Conservation (phyloP, 371 early-diverging fungal genomes). For the Sporodiniella umbellata region DNA sequence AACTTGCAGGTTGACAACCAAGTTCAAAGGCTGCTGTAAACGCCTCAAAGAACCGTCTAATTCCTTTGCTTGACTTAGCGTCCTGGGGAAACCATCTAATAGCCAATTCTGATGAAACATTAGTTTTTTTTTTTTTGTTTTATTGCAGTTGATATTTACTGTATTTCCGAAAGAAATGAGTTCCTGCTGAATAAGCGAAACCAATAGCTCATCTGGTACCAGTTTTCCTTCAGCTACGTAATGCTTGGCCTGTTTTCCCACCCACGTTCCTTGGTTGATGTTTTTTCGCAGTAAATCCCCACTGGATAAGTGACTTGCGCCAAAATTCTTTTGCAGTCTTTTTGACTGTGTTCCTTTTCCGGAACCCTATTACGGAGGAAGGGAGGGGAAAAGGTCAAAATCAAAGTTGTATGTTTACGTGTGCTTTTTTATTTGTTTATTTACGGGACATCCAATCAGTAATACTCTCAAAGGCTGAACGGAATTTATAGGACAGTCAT, state of each 20-base stretch:
- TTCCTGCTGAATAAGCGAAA: slow-evolving; percentile 71
- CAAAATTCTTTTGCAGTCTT: slow-evolving; percentile 68
- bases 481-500: slow-evolving; percentile 39
- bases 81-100: slow-evolving; percentile 98
- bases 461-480: slow-evolving; percentile 53
- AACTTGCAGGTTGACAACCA: slow-evolving; percentile 88
- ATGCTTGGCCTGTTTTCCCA: slow-evolving; percentile 65
- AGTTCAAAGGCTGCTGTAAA: slow-evolving; percentile 64
- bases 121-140: no score
- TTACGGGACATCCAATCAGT: slow-evolving; percentile 62
- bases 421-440: no score
- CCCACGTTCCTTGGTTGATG: slow-evolving; percentile 63
- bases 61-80: slow-evolving; percentile 78
- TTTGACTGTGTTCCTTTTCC: slow-evolving; percentile 90
- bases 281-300: slow-evolving; percentile 83
- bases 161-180: slow-evolving; percentile 49
- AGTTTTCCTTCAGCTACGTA: slow-evolving; percentile 56
- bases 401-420: no score
- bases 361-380: slow-evolving; percentile 54
- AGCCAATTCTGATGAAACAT: slow-evolving; percentile 70
- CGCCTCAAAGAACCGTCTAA: slow-evolving; percentile 65
- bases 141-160: slow-evolving; percentile 7
- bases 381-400: not conserved
- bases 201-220: slow-evolving; percentile 80
- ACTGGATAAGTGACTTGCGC: slow-evolving; percentile 67